Conservation (phyloP, 2,329 filamentous ascomycete genomes). For the Fusarium marasasianum region DNA sequence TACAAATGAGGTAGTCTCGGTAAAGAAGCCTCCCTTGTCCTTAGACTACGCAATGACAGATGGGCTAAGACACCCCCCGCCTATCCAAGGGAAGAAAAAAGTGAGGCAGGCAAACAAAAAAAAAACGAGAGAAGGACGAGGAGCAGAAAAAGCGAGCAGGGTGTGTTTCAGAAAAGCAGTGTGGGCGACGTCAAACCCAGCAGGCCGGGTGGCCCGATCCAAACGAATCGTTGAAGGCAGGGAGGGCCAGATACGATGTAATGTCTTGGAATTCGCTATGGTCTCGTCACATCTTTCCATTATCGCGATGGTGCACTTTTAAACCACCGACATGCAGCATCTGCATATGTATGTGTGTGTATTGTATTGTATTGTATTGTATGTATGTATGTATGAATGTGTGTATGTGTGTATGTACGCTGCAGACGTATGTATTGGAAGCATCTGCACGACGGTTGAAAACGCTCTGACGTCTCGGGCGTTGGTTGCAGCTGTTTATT, state of each 20-base stretch:
- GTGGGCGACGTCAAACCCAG: slow-evolving; percentile 25
- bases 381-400: neutral
- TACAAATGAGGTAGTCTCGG: slow-evolving; percentile 34
- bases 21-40: slow-evolving; percentile 25
- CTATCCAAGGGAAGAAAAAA: neutral
- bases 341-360: neutral
- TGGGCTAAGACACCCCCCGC: slow-evolving; percentile 16
- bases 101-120: slow-evolving; percentile 16
- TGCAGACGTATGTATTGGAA: neutral
- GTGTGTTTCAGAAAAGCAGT: slow-evolving; percentile 36
- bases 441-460: slow-evolving; percentile 31
- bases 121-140: neutral
- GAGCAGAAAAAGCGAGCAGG: slow-evolving; percentile 12
- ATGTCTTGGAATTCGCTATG: slow-evolving; percentile 4
- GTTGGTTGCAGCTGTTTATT: neutral
- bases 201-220: slow-evolving; percentile 33
- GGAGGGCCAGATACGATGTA: slow-evolving; percentile 18
- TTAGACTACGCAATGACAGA: slow-evolving; percentile 37
- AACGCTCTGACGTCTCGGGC: slow-evolving; percentile 6
- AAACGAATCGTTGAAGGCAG: slow-evolving; percentile 28
- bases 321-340: slow-evolving; percentile 1
- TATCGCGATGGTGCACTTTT: neutral
- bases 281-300: neutral
- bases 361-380: neutral
- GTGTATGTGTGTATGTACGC: neutral